Evolutionary conservation across 306 rosid genomes (phyloP), one percentile per base, ranked within the genome.

Genomic region (Adenanthera pavonina): DNA sequence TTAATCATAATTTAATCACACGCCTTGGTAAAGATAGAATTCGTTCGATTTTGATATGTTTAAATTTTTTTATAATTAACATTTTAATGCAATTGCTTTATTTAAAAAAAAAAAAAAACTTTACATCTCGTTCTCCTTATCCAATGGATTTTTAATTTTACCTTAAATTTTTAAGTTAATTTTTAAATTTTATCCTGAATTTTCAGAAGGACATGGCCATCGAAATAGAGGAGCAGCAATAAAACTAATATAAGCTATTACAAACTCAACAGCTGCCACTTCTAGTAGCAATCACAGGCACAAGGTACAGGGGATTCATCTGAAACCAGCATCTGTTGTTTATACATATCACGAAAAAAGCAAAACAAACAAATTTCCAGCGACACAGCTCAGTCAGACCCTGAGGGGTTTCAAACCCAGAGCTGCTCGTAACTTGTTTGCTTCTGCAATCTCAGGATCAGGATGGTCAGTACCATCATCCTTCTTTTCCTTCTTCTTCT

Each of bases 391-490:
- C 13, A 33, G 34, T 82, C 70, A 61, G 43, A 72, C 16, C 72
- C 78, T 92, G 77, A 94, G 85, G 6, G 98, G 98, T 82, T 94
- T 94, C 97, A 95, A 64, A 77, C 99, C 99, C 47, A 93, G 90
- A 59, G 97, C 75, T 14, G 97, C 97, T 14, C 97, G 89, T 12
- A 93, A 65, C 85, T 79, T 87, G 90, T 93, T 93, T 11, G 94
- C 92, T 84, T 86, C 97, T 13, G 97, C 97, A 69, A 93, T 93
- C 77, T 93, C 96, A 7, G 94, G 94, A 87, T 93, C 89, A 7
- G 96, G 95, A 85, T 93, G 97, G 80, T 91, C 95, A 30, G 91
- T 95, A 2, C 99, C 98, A 25, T 86, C 95, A 74, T 87, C 93
- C 81, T 88, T 90, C 82, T 83, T 89, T 84, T 87, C 93, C 87